Percentiles rank a stretch among this genome's conserved stretches.
Conservation (phyloP, 805 yeast genomes). For the Jamesozyma jinghongensis region DNA sequence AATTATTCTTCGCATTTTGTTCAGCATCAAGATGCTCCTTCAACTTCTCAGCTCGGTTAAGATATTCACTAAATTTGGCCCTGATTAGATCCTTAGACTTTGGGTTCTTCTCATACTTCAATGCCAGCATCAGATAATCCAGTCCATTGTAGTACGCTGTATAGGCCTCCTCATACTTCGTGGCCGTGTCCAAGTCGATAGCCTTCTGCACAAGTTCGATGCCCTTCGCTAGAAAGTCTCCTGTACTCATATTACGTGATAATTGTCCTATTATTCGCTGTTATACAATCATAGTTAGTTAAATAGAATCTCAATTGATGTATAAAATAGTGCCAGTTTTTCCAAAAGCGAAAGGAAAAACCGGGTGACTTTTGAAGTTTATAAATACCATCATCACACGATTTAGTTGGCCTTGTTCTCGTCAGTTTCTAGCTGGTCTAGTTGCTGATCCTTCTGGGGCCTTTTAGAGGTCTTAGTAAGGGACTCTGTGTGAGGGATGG, state of each 20-base stretch:
- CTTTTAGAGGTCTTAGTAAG: constrained; percentile 10
- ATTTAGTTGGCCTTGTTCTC: neutral
- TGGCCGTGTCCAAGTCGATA: constrained; percentile 85
- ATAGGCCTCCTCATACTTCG: constrained; percentile 89
- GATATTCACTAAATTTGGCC: constrained; percentile 82
- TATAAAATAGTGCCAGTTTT: too few species aligned
- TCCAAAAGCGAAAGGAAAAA: too few species aligned
- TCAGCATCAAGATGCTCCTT: constrained; percentile 77
- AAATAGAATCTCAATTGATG: too few species aligned
- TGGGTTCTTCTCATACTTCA: constrained; percentile 88
- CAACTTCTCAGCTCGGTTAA: constrained; percentile 87
- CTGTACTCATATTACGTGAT: constrained; percentile 33
- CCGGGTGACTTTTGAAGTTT: too few species aligned
- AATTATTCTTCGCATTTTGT: constrained; percentile 35
- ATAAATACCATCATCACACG: too few species aligned
- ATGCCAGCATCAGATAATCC: constrained; percentile 90
- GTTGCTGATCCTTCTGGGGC: neutral
- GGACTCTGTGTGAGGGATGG: constrained; percentile 26
- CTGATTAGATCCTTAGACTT: constrained; percentile 82
- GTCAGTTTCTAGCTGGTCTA: neutral
- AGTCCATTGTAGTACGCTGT: constrained; percentile 85
- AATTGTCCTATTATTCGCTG: neutral
- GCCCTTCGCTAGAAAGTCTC: constrained; percentile 87
- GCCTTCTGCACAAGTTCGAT: constrained; percentile 91
- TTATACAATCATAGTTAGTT: too few species aligned